Base-by-base conservation (phyloP, 306 rosid species). In the Quercus suber region DNA sequence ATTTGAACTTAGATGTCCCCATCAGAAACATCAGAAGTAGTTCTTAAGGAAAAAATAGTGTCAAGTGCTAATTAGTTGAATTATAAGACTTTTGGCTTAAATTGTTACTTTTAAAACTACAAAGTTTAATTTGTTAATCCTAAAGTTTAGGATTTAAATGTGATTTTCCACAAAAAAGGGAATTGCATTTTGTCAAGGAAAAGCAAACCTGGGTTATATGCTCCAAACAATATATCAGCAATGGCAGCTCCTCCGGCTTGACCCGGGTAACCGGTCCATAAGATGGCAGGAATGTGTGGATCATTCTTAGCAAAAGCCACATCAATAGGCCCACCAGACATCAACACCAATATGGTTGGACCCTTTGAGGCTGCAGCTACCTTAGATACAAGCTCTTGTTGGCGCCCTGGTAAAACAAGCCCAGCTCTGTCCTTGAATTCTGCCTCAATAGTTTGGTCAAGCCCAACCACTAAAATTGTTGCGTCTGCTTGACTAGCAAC, bases 191-290 rank as follows among this genome's bases (percentile, higher is more conserved):
- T 41, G 45, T 41, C 51, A 43, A 1, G 58, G 3, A 37, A 51
- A 25, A 27, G 31, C 78, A 63, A 53, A 93, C 98, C 91, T 76
- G 97, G 97, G 73, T 85, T 89, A 18, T 83, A 70, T 2, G 79
- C 43, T 78, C 97, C 98, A 64, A 87, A 94, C 23, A 92, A 55
- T 60, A 91, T 72, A 73, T 91, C 93, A 9, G 99, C 95, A 71
- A 92, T 91, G 81, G 97, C 97, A 3, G 91, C 89, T 8, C 97
- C 98, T 12, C 97, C 98, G 0, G 91, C 94, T 78, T 94, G 97
- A 76, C 98, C 98, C 0, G 98, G 98, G 78, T 92, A 94, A 1
- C 98, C 98, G 0, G 86, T 97, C 98, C 98, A 90, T 14, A 92
- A 59, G 53, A 94, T 89, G 35, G 80, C 94, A 5, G 73, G 75